phyloP scores from a whole-genome alignment of 1,284 basidiomycete genomes.

The Trichosporon sp. region DNA sequence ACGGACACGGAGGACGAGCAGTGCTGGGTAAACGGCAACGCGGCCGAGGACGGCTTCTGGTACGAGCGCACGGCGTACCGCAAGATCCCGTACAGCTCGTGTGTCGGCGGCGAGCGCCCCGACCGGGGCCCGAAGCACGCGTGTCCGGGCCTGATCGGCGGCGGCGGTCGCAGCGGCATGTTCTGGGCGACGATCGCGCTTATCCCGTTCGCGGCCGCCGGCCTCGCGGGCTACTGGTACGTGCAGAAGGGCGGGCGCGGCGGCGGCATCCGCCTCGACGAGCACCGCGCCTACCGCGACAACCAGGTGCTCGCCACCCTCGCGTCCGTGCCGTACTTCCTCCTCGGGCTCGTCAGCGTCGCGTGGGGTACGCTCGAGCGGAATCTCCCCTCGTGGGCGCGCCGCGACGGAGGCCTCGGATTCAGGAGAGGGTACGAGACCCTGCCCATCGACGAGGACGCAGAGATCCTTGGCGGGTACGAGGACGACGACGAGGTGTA shows the following conservation, averaged over 20 bases:
- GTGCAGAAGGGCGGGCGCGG: slow-evolving; percentile 61
- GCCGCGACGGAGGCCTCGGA: slow-evolving; percentile 43
- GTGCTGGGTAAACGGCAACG: slow-evolving; percentile 50
- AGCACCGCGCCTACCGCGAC: slow-evolving; percentile 52
- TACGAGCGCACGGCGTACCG: slow-evolving; percentile 86
- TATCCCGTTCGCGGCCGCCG: slow-evolving; percentile 68
- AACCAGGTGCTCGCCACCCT: slow-evolving; percentile 60
- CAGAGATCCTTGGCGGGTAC: slow-evolving; percentile 37
- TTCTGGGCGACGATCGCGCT: slow-evolving; percentile 76
- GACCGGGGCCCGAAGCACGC: slow-evolving; percentile 67
- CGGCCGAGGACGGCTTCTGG: slow-evolving; percentile 59
- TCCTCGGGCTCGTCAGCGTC: slow-evolving; percentile 69
- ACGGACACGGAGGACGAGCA: slow-evolving; percentile 53
- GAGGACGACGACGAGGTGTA: slow-evolving; percentile 27
- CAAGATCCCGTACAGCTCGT: slow-evolving; percentile 78
- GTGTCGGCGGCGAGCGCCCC: slow-evolving; percentile 66
- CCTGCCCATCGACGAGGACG: slow-evolving; percentile 81
- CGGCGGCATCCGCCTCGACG: slow-evolving; percentile 63
- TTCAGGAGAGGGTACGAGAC: slow-evolving; percentile 69
- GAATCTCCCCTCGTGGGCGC: slow-evolving; percentile 34
- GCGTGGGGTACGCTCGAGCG: slow-evolving; percentile 57
- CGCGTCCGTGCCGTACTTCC: slow-evolving; percentile 79
- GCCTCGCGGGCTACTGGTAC: slow-evolving; percentile 71
- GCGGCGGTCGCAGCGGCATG: slow-evolving; percentile 59
- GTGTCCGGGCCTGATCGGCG: slow-evolving; percentile 66